Conservation (phyloP, 768 basidiomycete genomes). For the Phlebiopsis gigantea region DNA sequence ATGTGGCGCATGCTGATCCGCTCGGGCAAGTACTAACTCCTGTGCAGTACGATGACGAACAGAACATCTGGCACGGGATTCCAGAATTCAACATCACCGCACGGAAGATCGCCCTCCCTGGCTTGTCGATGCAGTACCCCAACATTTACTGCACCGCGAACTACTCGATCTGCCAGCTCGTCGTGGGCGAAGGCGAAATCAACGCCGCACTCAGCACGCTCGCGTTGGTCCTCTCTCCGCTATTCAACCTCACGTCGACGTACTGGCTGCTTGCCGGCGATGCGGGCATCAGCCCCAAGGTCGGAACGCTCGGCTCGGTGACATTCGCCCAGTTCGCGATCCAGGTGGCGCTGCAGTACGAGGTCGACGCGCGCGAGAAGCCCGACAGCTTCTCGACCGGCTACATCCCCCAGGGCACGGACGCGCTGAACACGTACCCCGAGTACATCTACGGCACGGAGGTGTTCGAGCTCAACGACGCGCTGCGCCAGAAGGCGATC, state of each 20-base stretch:
- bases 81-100: conserved; percentile 28
- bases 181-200: conserved; percentile 35
- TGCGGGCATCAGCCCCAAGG: conserved; percentile 35
- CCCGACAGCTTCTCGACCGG: conserved; percentile 15
- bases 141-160: conserved; percentile 30
- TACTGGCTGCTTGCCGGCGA: conserved; percentile 40
- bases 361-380: conserved; percentile 28
- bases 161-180: conserved; percentile 32
- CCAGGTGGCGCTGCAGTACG: conserved; percentile 34
- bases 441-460: conserved; percentile 42
- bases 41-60: not conserved
- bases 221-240: conserved; percentile 27
- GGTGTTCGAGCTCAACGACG: conserved; percentile 29
- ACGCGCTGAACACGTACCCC: conserved; percentile 23
- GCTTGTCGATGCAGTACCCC: conserved; percentile 34
- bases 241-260: conserved; percentile 32
- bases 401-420: conserved; percentile 30
- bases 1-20: not conserved
- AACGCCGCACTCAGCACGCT: conserved; percentile 32
- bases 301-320: conserved; percentile 32
- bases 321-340: conserved; percentile 35
- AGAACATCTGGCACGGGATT: conserved; percentile 18
- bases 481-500: conserved; percentile 28
- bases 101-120: conserved; percentile 30
- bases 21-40: not conserved